Conservation (phyloP, 2,329 filamentous ascomycete species). For the Proliferodiscus dingleyae region DNA sequence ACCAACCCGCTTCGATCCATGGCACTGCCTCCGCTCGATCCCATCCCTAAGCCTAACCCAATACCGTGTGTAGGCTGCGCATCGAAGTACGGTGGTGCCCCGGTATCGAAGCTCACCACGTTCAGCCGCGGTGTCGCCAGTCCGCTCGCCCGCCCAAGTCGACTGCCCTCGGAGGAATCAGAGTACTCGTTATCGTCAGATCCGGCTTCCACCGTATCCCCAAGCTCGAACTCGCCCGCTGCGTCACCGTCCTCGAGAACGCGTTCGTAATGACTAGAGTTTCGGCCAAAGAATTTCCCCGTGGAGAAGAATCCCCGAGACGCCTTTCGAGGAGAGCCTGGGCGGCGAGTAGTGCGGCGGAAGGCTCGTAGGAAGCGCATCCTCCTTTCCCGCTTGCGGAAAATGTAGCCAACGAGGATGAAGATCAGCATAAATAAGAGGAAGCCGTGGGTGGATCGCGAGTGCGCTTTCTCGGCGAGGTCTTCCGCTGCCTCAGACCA, state of each 20-base stretch:
- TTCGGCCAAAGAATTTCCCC: conserved; percentile 62
- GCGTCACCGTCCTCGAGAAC: conserved; percentile 77
- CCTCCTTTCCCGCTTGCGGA: conserved; percentile 75
- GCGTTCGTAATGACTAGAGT: conserved; percentile 65
- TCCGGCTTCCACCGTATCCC: conserved; percentile 47
- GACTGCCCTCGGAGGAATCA: conserved; percentile 53
- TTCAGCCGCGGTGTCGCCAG: conserved; percentile 62
- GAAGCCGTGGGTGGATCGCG: conserved; percentile 67
- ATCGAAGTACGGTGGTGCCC: conserved; percentile 25
- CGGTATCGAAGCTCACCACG: conserved; percentile 44
- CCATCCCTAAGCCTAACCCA: too few species aligned
- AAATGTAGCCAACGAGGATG: conserved; percentile 62
- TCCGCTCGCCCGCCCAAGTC: conserved; percentile 58
- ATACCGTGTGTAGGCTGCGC: conserved; percentile 13
- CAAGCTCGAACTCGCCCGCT: conserved; percentile 70
- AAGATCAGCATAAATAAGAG: conserved; percentile 74
- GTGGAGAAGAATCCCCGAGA: conserved; percentile 45
- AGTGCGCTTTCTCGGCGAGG: conserved; percentile 61
- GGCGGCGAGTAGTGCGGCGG: conserved; percentile 37
- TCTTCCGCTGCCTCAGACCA: conserved; percentile 50
- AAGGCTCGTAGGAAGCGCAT: conserved; percentile 50
- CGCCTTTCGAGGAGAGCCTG: conserved; percentile 43
- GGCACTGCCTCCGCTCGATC: conserved; percentile 25
- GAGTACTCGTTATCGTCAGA: conserved; percentile 61
- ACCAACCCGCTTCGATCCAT: conserved; percentile 69